Base-by-base conservation (phyloP, 2,329 filamentous ascomycete genomes). In the Penicillium sp. region DNA sequence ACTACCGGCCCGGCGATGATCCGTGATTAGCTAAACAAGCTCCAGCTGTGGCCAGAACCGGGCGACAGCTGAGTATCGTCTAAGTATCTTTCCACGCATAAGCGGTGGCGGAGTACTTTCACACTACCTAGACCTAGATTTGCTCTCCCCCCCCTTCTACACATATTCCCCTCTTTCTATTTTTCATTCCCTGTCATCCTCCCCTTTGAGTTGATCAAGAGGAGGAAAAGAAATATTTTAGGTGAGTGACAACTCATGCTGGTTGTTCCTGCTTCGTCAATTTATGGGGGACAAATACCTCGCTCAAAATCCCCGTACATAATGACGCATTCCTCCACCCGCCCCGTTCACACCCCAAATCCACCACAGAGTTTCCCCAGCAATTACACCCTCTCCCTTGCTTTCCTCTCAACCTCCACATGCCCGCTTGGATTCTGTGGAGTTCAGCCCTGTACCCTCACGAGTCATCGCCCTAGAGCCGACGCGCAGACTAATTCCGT, bases 321-420 rank as follows among this genome's bases (percentile, higher is more conserved):
- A 66, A 74, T 74, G 72, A 74, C 72, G 72, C 72, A 74, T 72
- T 69, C 63, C 64, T 68, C 62, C 54, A 60, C 51, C 62, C 63
- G 62, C 53, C 51, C 48, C 57, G 59, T 54, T 61, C 57, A 68
- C 57, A 60, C 63, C 58, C 53, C 60, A 54, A 63, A 62, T 53
- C 60, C 57, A 66, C 53, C 59, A 62, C 51, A 49, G 45, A 42
- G 19, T 21, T 53, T 60, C 46, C 49, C 42, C 52, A 59, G 39
- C 57, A 63, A 64, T 57, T 51, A 42, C 19, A 42, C 9, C 39
- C 39, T 57, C 54, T 64, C 62, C 61, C 65, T 62, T 60, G 61
- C 64, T 51, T 59, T 55, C 45, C 50, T 42, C 48, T 45, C 55
- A 53, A 54, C 64, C 60, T 70, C 66, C 70, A 68, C 66, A 67